These are phyloP conservation scores for Blastomyces emzantsi DNA, from an alignment of 2,329 filamentous ascomycete species.

Conservation along the genomic window DNA sequence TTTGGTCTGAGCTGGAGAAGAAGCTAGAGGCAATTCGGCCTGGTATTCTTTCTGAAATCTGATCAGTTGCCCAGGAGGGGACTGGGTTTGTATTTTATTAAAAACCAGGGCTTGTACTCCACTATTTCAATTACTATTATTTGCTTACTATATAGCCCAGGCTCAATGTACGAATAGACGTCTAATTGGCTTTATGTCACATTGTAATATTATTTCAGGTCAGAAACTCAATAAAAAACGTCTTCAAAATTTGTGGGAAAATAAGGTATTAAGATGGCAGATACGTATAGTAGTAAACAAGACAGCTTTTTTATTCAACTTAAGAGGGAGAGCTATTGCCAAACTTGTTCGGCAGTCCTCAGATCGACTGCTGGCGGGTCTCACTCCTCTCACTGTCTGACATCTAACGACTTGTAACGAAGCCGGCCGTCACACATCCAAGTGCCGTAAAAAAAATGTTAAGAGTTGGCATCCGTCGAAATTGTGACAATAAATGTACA, in stretches of 20 bases:
- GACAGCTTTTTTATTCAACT: background rate
- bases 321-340: background rate
- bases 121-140: background rate
- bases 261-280: background rate
- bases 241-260: background rate
- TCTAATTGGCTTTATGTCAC: background rate
- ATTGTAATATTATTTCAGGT: background rate
- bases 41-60: constrained; percentile 2
- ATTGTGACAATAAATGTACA: background rate
- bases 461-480: background rate
- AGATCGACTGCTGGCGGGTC: background rate
- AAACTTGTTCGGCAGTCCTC: background rate
- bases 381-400: background rate
- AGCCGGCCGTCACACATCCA: background rate
- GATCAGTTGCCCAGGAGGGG: background rate
- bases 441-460: background rate
- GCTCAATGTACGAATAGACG: background rate
- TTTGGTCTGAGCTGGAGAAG: constrained; percentile 14
- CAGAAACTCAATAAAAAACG: background rate
- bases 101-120: background rate
- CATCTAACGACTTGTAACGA: background rate
- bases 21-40: constrained; percentile 13
- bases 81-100: background rate
- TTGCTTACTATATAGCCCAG: background rate
- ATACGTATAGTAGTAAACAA: background rate